Evolutionary conservation across 148 eudicot genomes (phyloP), one percentile per base, ranked within the genome.

Genomic region (Chenopodium suecicum): DNA sequence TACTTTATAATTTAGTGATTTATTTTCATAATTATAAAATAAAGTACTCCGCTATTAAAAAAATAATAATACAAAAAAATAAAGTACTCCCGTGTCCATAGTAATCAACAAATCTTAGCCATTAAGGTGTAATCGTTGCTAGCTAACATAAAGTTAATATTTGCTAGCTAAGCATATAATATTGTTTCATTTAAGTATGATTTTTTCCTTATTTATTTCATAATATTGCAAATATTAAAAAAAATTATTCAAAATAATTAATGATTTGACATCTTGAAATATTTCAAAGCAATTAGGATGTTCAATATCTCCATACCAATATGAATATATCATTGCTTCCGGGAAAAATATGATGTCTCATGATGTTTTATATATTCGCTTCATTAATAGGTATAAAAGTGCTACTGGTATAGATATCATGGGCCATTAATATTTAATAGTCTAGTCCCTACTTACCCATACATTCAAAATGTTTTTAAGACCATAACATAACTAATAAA

Each of bases 281-380:
- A 41, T 41, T 41, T 41, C 44, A 5, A 41, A 0, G 44, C 44
- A 41, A 41, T 0, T 41, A 41, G 76, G 60, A 72, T 79, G 70
- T 67, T 65, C 47, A 52, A 73, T 52, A 46, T 73, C 46, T 73
- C 54, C 74, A 83, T 71, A 80, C 48, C 54, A 62, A 3, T 37
- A 46, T 19, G 25, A 62, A 3, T 37, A 46, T 19, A 37, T 76
- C 76, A 71, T 68, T 67, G n/a, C 63, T 81, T 74, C 58, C 66
- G 67, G 52, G 66, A 13, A 50, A 50, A 48, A 8, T 74, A 48
- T 67, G 27, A 80, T 19, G 23, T 20, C 60, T 48, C 77, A 56
- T 64, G 62, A 72, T 66, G 50, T 67, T 17, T 48, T 65, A 65
- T 52, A 75, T 74, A 47, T 63, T 8, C 50, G n/a, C 37, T n/a